These are phyloP conservation scores for Xylaria telfairii DNA, from an alignment of 495 filamentous ascomycete species.

Conservation along the genomic window DNA sequence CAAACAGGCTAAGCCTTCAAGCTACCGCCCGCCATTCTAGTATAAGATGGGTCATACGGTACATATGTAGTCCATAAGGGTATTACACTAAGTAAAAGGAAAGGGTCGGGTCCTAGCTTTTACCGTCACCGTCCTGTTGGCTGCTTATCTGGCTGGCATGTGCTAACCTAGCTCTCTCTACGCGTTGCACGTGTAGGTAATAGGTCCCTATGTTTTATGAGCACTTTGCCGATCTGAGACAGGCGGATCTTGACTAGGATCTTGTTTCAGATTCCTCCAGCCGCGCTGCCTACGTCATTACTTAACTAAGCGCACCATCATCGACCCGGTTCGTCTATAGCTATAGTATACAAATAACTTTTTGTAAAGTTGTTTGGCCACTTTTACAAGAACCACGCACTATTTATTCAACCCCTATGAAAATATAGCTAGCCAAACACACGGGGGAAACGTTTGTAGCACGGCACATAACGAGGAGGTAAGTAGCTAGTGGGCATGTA, in stretches of 20 bases:
- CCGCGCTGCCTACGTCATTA: constrained; percentile 13
- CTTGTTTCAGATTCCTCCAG: constrained; percentile 15
- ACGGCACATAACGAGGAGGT: background rate
- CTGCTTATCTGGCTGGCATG: background rate
- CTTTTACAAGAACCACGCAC: background rate
- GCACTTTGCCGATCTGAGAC: constrained; percentile 17
- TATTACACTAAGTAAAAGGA: background rate
- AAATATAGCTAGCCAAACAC: background rate
- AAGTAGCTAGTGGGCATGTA: background rate
- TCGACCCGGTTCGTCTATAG: no score
- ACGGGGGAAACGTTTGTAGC: background rate
- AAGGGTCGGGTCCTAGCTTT: background rate
- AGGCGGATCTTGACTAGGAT: constrained; percentile 6
- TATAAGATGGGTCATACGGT: background rate
- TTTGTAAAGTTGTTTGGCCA: background rate
- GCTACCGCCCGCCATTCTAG: background rate
- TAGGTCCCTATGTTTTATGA: background rate
- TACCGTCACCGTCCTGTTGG: background rate
- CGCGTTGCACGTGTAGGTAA: background rate
- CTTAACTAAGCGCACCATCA: background rate
- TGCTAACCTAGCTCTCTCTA: background rate
- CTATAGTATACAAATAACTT: no score
- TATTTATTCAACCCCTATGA: no score
- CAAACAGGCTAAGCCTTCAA: background rate
- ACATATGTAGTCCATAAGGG: no score